These are phyloP conservation scores for Tolypocladium ovalisporum DNA, from an alignment of 2,329 filamentous ascomycete genomes.

Conservation along the genomic window DNA sequence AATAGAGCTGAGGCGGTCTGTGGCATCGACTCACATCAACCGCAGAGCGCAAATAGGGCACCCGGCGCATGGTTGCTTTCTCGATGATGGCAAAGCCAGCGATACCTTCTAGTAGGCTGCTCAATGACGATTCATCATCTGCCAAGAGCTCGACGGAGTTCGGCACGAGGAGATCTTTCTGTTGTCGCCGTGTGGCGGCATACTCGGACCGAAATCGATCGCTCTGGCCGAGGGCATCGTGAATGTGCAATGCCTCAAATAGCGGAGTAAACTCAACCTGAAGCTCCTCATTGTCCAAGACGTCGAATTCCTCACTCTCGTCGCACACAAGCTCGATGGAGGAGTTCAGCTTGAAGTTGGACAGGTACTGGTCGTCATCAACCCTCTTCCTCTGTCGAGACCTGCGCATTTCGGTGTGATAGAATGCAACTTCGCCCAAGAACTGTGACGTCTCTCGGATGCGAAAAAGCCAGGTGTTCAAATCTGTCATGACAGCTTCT, in stretches of 20 bases:
- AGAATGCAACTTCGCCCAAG: conserved; percentile 90
- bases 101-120: conserved; percentile 84
- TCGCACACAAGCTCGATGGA: conserved; percentile 92
- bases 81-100: conserved; percentile 95
- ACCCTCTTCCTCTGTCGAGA: conserved; percentile 73
- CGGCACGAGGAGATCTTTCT: conserved; percentile 85
- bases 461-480: conserved; percentile 93
- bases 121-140: conserved; percentile 78
- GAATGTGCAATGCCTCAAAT: conserved; percentile 92
- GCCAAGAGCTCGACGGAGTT: conserved; percentile 63
- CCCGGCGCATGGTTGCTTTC: conserved; percentile 80
- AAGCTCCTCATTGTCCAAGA: conserved; percentile 88
- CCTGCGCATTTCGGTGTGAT: conserved; percentile 82
- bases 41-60: conserved; percentile 68
- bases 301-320: conserved; percentile 89
- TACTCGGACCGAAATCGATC: conserved; percentile 90
- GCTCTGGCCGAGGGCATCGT: conserved; percentile 83
- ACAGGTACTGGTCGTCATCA: conserved; percentile 63
- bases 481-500: conserved; percentile 90
- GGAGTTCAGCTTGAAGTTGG: conserved; percentile 85
- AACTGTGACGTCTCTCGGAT: conserved; percentile 96
- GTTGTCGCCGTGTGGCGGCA: conserved; percentile 76
- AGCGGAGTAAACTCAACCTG: conserved; percentile 91
- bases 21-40: conserved; percentile 57
- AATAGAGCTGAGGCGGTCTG: too few relatives aligned